Evolutionary conservation across 345 rosid species (phyloP), one percentile per base, ranked within the genome.

Genomic region (Ceriops decandra): DNA sequence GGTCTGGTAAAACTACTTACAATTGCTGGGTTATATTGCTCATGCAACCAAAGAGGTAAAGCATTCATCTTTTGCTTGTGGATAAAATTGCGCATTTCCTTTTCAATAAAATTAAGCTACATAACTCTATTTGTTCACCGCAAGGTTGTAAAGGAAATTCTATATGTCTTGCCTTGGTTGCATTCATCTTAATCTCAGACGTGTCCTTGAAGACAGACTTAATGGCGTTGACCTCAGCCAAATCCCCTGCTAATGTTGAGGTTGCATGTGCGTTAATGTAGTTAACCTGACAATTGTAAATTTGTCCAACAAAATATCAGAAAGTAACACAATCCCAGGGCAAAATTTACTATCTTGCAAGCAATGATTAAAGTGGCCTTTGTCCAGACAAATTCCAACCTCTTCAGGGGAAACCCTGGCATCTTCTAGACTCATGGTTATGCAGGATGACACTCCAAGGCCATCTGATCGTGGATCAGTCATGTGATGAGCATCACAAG

Each of bases 341-440:
- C 49, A 53, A 53, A 24, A 24, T 53, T 53, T 53, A 20, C 13
- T 0, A 6, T 20, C 13, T 0, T 21, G 15, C n/a, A 53, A 53
- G 27, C 49, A 13, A 42, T 42, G 5, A 42, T 42, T 42, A 13
- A 13, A 42, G 1, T 13, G 27, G 0, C 27, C 22, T 21, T 21
- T 5, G 26, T 20, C 57, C 27, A 20, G 19, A 9, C 10, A 0
- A 19, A n/a, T n/a, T 53, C 64, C 71, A 69, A 80, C 90, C 85
- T 88, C 90, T 74, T 88, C 90, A 20, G 90, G 88, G 38, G 88
- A 88, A 73, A 88, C 90, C 51, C 84, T 77, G 6, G 90, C 90
- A 73, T 88, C 89, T 66, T 76, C 84, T 62, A 86, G 75, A 62
- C 90, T 86, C 68, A 82, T 85, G 68, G 52, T 36, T 9, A 86